phyloP scores from a whole-genome alignment of 176 grass and related monocot species.

The Musa acuminata region DNA sequence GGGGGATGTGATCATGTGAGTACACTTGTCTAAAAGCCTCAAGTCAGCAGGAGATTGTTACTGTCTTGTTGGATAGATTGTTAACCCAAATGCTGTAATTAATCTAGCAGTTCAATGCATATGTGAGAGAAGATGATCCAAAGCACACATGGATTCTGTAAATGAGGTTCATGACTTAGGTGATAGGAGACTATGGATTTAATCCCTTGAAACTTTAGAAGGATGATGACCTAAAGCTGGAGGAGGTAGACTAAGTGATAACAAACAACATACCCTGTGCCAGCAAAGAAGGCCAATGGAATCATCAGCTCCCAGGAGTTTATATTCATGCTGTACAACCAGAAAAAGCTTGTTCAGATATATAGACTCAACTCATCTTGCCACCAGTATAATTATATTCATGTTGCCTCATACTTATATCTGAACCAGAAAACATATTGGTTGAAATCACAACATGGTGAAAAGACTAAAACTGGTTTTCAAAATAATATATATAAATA shows the following conservation, averaged over 20 bases:
- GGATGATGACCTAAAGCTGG: not conserved
- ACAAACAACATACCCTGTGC: not conserved
- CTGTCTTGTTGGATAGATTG: too few species aligned
- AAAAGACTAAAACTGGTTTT: too few species aligned
- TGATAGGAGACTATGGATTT: not conserved
- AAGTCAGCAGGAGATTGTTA: too few species aligned
- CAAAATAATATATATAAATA: too few species aligned
- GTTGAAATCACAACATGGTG: not conserved
- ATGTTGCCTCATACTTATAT: not conserved
- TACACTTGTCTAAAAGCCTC: too few species aligned
- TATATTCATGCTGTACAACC: not conserved
- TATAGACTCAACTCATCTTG: not conserved
- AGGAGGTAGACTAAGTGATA: not conserved
- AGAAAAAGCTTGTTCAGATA: not conserved
- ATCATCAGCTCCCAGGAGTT: conserved; percentile 4
- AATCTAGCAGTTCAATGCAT: not conserved
- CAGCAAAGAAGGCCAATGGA: conserved; percentile 4
- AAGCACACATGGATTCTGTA: too few species aligned
- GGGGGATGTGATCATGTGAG: too few species aligned
- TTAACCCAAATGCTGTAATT: too few species aligned
- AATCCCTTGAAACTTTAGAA: not conserved
- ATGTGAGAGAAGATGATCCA: not conserved
- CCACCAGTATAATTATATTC: too few species aligned
- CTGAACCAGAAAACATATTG: not conserved
- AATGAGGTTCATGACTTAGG: too few species aligned